phyloP scores from a whole-genome alignment of 2,329 filamentous ascomycete species.

The Aspergillus ustus region DNA sequence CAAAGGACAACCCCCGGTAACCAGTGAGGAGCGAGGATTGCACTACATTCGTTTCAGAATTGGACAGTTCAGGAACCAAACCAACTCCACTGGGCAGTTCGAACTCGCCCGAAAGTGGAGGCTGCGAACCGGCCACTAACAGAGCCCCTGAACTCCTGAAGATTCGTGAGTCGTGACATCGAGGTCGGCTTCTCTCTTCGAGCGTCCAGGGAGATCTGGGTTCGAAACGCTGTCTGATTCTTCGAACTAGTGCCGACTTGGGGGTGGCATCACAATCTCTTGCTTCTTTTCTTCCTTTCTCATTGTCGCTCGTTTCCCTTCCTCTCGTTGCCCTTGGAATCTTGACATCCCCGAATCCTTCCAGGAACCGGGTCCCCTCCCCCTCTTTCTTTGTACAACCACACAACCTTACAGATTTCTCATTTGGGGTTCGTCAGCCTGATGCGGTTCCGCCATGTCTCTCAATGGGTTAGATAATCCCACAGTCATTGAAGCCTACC shows the following conservation, averaged over 20 bases:
- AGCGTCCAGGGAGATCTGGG: not conserved
- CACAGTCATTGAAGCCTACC: constrained; percentile 82
- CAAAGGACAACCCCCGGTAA: not conserved
- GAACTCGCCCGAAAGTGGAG: constrained; percentile 20
- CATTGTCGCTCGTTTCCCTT: constrained; percentile 11
- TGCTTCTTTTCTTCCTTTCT: constrained; percentile 2
- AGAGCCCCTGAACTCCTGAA: constrained; percentile 32
- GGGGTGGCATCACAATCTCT: not conserved
- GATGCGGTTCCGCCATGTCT: constrained; percentile 70
- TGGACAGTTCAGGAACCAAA: constrained; percentile 10
- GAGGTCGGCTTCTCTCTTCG: not conserved
- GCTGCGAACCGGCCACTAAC: constrained; percentile 23
- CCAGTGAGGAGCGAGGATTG: constrained; percentile 6
- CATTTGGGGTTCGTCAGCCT: constrained; percentile 13
- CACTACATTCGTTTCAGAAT: constrained; percentile 6
- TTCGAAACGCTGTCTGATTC: not conserved
- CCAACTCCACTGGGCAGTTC: constrained; percentile 13
- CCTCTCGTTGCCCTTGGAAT: constrained; percentile 1
- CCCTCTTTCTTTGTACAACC: constrained; percentile 20
- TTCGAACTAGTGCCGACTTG: not conserved
- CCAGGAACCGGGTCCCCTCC: constrained; percentile 13
- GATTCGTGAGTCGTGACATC: constrained; percentile 23
- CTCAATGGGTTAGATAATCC: constrained; percentile 89
- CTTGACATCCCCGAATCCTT: constrained; percentile 8
- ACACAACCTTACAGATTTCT: constrained; percentile 20